Conservation (phyloP, 176 grass and related monocot species). For the Hsuehochloa calcarea region DNA sequence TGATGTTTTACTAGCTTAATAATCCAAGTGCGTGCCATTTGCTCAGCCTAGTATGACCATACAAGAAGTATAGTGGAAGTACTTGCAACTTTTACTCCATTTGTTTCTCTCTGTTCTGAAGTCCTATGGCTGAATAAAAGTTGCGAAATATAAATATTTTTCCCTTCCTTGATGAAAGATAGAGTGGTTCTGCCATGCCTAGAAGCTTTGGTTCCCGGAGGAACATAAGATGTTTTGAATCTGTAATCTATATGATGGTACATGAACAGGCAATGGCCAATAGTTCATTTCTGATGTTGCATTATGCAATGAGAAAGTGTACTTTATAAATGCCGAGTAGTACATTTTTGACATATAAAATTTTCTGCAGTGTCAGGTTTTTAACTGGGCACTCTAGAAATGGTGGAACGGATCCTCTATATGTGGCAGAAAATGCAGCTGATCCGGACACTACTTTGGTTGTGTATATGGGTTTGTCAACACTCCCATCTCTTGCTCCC, state of each 20-base stretch:
- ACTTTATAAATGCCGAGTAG: not conserved
- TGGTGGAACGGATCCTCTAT: conserved; percentile 82
- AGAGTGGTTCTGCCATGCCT: not conserved
- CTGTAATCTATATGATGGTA: not conserved
- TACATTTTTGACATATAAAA: conserved; percentile 9
- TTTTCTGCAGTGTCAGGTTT: conserved; percentile 82
- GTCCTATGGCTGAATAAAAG: not conserved
- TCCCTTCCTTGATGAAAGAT: not conserved
- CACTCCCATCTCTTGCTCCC: conserved; percentile 62
- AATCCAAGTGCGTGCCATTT: not conserved
- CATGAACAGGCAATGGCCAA: not conserved
- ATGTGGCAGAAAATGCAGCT: conserved; percentile 80
- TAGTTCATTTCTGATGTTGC: not conserved
- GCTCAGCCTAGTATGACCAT: conserved; percentile 9
- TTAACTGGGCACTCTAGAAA: conserved; percentile 95
- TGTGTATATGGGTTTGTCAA: conserved; percentile 96
- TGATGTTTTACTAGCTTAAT: not conserved
- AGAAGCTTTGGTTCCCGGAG: not conserved
- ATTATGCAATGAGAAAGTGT: not conserved
- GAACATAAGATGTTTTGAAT: not conserved
- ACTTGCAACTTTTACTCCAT: not conserved
- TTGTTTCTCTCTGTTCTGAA: conserved; percentile 2
- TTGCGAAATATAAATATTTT: not conserved
- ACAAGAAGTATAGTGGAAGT: not conserved
- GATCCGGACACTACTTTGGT: conserved; percentile 92